Conservation (phyloP, 2,329 filamentous ascomycete species). For the Ampelomyces quisqualis region DNA sequence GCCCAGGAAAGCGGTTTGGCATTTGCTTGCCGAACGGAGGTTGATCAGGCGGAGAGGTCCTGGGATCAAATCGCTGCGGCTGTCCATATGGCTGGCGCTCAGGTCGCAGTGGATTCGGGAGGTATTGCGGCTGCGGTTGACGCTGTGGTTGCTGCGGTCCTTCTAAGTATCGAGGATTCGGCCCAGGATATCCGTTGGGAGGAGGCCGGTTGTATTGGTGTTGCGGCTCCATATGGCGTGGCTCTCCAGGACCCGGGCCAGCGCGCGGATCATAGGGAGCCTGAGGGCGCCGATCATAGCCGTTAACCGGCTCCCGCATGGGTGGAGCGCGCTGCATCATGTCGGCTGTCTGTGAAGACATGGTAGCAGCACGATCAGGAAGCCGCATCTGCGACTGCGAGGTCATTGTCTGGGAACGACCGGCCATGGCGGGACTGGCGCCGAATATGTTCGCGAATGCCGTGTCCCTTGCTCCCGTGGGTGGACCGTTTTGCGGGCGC, state of each 20-base stretch:
- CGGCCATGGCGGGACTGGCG: constrained; percentile 69
- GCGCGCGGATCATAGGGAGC: constrained; percentile 31
- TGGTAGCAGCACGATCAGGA: constrained; percentile 73
- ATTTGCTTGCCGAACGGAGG: constrained; percentile 57
- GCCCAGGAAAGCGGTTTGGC: constrained; percentile 56
- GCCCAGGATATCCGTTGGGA: constrained; percentile 44
- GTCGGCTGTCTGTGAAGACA: constrained; percentile 49
- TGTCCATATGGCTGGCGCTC: constrained; percentile 70
- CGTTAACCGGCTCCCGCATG: constrained; percentile 53
- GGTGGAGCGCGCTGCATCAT: constrained; percentile 66
- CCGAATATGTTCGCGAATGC: constrained; percentile 97
- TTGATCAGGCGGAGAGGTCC: constrained; percentile 52
- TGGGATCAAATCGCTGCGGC: constrained; percentile 69
- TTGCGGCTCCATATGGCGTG: constrained; percentile 29
- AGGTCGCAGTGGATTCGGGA: constrained; percentile 61
- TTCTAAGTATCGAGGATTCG: constrained; percentile 39
- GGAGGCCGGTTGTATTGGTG: constrained; percentile 35
- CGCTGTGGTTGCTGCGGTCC: constrained; percentile 39
- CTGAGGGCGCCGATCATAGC: constrained; percentile 42
- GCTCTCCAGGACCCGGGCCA: constrained; percentile 27
- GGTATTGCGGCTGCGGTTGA: constrained; percentile 56
- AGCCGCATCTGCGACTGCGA: constrained; percentile 66
- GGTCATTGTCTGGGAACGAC: constrained; percentile 94
- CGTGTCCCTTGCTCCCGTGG: constrained; percentile 75
- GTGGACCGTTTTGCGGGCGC: constrained; percentile 55